phyloP scores from a whole-genome alignment of 768 basidiomycete species.

The Kondoa malvinella region DNA sequence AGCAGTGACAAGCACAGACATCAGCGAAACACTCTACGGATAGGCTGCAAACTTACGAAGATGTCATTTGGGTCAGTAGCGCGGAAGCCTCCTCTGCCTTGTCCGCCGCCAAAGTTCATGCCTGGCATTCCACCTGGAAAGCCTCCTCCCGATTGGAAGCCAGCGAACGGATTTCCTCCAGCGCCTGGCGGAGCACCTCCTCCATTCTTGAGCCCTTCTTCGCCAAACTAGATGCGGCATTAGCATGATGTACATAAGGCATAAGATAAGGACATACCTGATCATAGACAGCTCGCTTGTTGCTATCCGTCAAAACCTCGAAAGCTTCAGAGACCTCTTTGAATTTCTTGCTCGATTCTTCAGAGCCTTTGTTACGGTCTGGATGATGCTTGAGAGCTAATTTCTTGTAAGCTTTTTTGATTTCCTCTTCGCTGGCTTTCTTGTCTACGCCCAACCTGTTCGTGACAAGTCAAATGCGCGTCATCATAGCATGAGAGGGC shows the following conservation, averaged over 20 bases:
- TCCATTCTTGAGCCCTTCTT: conserved; percentile 41
- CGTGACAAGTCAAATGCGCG: too few species aligned
- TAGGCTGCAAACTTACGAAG: too few species aligned
- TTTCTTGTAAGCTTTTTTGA: conserved; percentile 46
- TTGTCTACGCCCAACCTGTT: conserved; percentile 42
- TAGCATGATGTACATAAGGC: too few species aligned
- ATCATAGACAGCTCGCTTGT: conserved; percentile 45
- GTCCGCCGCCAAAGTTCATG: conserved; percentile 10
- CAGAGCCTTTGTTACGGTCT: conserved; percentile 50
- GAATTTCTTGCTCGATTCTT: conserved; percentile 47
- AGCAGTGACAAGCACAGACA: too few species aligned
- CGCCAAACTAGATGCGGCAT: too few species aligned
- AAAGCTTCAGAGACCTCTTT: conserved; percentile 92
- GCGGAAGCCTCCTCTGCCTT: conserved; percentile 42
- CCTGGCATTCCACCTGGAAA: conserved; percentile 15
- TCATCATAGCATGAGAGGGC: too few species aligned
- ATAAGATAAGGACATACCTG: too few species aligned
- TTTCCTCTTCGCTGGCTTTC: conserved; percentile 64
- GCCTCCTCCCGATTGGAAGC: conserved; percentile 14
- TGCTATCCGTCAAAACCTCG: conserved; percentile 56
- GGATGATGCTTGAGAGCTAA: conserved; percentile 61
- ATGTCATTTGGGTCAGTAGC: conserved; percentile 72
- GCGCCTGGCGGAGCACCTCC: conserved; percentile 4
- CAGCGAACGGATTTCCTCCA: conserved; percentile 16
- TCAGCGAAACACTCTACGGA: too few species aligned